phyloP scores from a whole-genome alignment of 768 basidiomycete genomes.

The Dentipellis fragilis region DNA sequence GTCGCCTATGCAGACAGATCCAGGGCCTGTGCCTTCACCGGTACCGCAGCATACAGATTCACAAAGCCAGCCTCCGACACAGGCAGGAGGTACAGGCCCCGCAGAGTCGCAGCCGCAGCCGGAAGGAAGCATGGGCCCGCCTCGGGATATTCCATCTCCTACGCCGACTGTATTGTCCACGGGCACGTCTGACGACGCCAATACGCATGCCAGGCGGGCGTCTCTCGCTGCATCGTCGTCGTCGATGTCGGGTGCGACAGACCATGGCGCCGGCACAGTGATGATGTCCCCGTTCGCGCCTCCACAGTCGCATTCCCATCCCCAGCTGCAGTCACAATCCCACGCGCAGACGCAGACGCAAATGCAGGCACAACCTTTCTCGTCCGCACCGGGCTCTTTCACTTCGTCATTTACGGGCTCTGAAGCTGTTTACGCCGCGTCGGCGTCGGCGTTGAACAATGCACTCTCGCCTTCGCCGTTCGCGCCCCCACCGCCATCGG shows the following conservation, averaged over 20 bases:
- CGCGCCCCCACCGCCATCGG: neutral
- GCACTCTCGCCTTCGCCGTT: slow-evolving; percentile 1
- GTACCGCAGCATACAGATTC: neutral
- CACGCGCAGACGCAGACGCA: no score
- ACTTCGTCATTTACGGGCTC: no score
- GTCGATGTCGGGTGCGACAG: neutral
- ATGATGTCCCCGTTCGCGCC: neutral
- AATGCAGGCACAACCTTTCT: no score
- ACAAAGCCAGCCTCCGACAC: neutral
- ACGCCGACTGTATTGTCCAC: no score
- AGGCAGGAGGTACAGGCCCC: neutral
- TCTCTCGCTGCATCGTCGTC: neutral
- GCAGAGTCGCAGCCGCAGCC: neutral
- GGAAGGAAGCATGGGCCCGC: neutral
- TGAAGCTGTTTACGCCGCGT: neutral
- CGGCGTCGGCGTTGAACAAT: neutral
- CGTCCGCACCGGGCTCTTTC: no score
- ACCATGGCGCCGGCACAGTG: neutral
- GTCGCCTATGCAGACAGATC: neutral
- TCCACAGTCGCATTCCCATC: neutral
- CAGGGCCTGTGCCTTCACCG: neutral
- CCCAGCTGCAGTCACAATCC: neutral
- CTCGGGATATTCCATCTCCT: neutral
- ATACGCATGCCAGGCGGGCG: no score
- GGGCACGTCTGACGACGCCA: no score